Conservation (phyloP, 139 green algal species). For the Picochlorum costavermella region DNA sequence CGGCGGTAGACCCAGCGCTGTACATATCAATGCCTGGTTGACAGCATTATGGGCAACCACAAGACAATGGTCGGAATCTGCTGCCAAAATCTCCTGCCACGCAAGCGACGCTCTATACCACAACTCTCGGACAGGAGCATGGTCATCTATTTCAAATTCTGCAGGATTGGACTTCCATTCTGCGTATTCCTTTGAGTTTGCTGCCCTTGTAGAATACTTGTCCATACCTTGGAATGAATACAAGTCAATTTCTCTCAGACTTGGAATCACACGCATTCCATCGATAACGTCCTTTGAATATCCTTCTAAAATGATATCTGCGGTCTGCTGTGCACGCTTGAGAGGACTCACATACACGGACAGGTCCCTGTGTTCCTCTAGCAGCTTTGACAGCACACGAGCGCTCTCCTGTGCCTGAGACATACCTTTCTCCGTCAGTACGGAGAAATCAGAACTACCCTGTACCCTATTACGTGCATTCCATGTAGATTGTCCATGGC, state of each 20-base stretch:
- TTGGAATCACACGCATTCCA: conserved; percentile 28
- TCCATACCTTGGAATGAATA: conserved; percentile 92
- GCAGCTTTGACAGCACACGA: conserved; percentile 33
- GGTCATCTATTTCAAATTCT: conserved; percentile 78
- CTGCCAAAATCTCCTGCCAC: conserved; percentile 67
- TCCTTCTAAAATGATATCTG: conserved; percentile 38
- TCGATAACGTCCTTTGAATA: conserved; percentile 47
- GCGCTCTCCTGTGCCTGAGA: conserved; percentile 69
- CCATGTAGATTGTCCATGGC: conserved; percentile 93
- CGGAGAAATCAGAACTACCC: conserved; percentile 75
- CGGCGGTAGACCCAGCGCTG: conserved; percentile 63
- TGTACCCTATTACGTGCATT: conserved; percentile 86
- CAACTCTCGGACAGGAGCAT: conserved; percentile 67
- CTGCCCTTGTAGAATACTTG: conserved; percentile 72
- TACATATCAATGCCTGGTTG: conserved; percentile 76
- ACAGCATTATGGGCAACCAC: conserved; percentile 95
- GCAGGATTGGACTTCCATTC: conserved; percentile 70
- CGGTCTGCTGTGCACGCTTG: conserved; percentile 62
- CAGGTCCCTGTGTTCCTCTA: conserved; percentile 48
- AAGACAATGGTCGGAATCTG: conserved; percentile 29
- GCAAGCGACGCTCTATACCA: conserved; percentile 79
- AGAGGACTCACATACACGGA: conserved; percentile 65
- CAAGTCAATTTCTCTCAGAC: conserved; percentile 86
- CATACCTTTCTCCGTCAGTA: conserved; percentile 75
- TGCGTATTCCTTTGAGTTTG: conserved; percentile 54